Evolutionary conservation across 1,139 yeast genomes (phyloP).

Genomic region (Candida tetrigidarum): DNA sequence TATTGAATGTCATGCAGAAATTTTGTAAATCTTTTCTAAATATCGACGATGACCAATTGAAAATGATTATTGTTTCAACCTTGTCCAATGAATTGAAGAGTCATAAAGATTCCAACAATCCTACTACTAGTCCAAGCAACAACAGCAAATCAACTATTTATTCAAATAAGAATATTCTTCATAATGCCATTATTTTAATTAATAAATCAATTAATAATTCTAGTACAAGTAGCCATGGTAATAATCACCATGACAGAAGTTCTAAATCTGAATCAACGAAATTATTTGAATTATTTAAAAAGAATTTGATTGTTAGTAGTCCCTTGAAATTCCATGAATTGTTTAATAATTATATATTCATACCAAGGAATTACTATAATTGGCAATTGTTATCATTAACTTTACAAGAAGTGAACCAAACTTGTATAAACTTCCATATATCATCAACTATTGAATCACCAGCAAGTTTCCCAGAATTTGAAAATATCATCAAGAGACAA

Average conservation of each 20-base stretch:
- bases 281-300: conserved; percentile 42
- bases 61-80: conserved; percentile 41
- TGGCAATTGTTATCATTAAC: conserved; percentile 46
- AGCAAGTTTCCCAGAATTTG: conserved; percentile 16
- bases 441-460: conserved; percentile 16
- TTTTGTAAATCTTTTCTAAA: conserved; percentile 31
- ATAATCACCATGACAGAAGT: neutral
- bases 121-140: too few species aligned
- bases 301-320: conserved; percentile 46
- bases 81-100: conserved; percentile 47
- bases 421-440: conserved; percentile 17
- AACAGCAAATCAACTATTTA: conserved; percentile 27
- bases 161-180: conserved; percentile 45
- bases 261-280: conserved; percentile 16
- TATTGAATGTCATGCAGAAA: conserved; percentile 27
- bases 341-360: conserved; percentile 43
- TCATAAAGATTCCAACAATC: conserved; percentile 23
- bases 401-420: conserved; percentile 40
- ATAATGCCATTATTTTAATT: conserved; percentile 50
- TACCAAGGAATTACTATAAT: conserved; percentile 39
- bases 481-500: conserved; percentile 17
- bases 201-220: conserved; percentile 43
- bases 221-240: too few species aligned
- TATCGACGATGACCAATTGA: conserved; percentile 29
- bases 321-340: conserved; percentile 51